phyloP scores from a whole-genome alignment of 306 rosid genomes.

The Quercus suber region DNA sequence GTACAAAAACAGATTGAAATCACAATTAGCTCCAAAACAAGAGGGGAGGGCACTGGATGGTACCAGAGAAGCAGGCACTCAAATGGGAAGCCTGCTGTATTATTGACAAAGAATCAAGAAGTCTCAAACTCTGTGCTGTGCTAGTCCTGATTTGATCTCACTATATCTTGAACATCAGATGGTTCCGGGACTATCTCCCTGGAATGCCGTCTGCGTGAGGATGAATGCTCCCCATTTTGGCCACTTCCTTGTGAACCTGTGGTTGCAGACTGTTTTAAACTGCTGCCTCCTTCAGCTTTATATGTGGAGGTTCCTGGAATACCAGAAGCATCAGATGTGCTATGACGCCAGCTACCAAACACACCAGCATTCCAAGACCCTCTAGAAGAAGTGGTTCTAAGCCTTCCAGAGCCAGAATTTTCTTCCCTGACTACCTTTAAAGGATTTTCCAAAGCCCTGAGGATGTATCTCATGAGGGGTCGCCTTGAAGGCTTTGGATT shows the following conservation, averaged over 20 bases:
- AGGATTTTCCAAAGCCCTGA: constrained; percentile 92
- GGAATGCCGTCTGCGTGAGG: constrained; percentile 59
- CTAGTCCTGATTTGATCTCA: constrained; percentile 50
- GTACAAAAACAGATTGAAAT: constrained; percentile 20
- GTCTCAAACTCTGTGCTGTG: constrained; percentile 19
- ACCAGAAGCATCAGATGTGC: constrained; percentile 58
- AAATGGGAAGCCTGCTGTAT: constrained; percentile 40
- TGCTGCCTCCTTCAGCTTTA: constrained; percentile 54
- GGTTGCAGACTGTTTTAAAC: constrained; percentile 73
- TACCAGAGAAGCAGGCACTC: constrained; percentile 38
- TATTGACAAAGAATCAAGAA: constrained; percentile 56
- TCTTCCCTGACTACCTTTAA: constrained; percentile 93
- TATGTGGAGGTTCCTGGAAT: constrained; percentile 50
- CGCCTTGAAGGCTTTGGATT: constrained; percentile 85
- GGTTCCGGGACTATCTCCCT: constrained; percentile 88
- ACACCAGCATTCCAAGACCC: constrained; percentile 92
- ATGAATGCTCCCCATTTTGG: constrained; percentile 57
- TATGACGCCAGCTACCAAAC: constrained; percentile 95
- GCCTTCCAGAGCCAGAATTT: constrained; percentile 63
- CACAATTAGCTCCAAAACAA: constrained; percentile 22
- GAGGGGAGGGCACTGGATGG: constrained; percentile 18
- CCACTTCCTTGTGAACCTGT: constrained; percentile 69
- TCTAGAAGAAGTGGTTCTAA: constrained; percentile 73
- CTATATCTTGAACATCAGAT: constrained; percentile 51
- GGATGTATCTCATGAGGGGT: constrained; percentile 80